Evolutionary conservation across 2,329 filamentous ascomycete genomes (phyloP).

Genomic region (Lasiodiplodia citricola): DNA sequence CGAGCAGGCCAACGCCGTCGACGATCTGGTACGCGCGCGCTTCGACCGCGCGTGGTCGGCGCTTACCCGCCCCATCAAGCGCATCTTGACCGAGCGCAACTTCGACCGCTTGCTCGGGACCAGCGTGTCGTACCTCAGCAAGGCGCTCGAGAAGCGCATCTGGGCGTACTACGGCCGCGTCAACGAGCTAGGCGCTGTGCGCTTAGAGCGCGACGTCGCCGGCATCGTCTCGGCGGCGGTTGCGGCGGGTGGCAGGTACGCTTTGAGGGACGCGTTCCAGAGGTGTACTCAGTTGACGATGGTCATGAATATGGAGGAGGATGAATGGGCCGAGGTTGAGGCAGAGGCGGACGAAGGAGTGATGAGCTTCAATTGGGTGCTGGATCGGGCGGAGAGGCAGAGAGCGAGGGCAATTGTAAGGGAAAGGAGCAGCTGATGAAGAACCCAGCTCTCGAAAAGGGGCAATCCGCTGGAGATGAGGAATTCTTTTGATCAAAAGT

Average conservation of each 20-base stretch:
- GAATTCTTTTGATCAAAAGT: background rate
- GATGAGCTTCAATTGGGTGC: slow-evolving; percentile 70
- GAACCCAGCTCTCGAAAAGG: background rate
- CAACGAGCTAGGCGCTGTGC: slow-evolving; percentile 79
- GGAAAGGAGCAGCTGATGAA: slow-evolving; percentile 29
- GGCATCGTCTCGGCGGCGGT: slow-evolving; percentile 71
- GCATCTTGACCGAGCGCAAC: slow-evolving; percentile 78
- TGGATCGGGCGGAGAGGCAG: slow-evolving; percentile 74
- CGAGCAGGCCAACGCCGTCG: slow-evolving; percentile 44
- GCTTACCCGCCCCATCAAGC: slow-evolving; percentile 81
- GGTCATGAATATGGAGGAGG: slow-evolving; percentile 92
- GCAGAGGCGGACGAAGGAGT: slow-evolving; percentile 52
- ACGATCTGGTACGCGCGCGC: slow-evolving; percentile 74
- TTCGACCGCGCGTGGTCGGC: slow-evolving; percentile 88
- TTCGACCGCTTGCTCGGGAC: slow-evolving; percentile 77
- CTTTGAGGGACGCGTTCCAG: slow-evolving; percentile 76
- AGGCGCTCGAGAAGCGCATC: slow-evolving; percentile 84
- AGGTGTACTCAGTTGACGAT: slow-evolving; percentile 80
- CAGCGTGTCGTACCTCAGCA: slow-evolving; percentile 75
- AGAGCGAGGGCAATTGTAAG: slow-evolving; percentile 72
- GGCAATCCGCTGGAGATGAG: background rate
- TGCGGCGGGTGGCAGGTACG: slow-evolving; percentile 72
- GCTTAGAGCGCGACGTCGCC: slow-evolving; percentile 83
- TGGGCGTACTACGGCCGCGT: slow-evolving; percentile 79
- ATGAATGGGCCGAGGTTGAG: slow-evolving; percentile 85